phyloP scores from a whole-genome alignment of 2,329 filamentous ascomycete genomes.

The Aspergillus sp. region DNA sequence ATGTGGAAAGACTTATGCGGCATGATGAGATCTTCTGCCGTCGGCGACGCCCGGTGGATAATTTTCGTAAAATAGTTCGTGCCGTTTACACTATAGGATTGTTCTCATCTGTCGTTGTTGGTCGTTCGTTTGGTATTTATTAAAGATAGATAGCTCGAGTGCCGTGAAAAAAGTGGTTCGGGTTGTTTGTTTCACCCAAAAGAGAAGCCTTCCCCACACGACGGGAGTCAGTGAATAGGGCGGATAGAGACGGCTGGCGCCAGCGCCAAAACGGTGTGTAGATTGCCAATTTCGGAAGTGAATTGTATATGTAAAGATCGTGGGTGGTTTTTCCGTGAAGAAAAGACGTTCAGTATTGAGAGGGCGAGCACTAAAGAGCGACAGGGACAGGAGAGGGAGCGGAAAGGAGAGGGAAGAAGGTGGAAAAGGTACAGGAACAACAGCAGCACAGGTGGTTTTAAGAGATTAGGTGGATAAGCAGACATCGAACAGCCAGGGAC shows the following conservation, averaged over 20 bases:
- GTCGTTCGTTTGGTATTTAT: neutral
- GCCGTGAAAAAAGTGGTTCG: neutral
- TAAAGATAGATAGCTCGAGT: neutral
- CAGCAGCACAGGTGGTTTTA: conserved; percentile 9
- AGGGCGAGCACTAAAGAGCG: neutral
- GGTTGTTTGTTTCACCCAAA: conserved; percentile 2
- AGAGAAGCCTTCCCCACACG: conserved; percentile 16
- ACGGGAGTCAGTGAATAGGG: conserved; percentile 9
- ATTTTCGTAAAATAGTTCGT: neutral
- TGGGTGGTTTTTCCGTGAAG: neutral
- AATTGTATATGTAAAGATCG: neutral
- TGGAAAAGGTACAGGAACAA: neutral
- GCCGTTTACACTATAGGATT: neutral
- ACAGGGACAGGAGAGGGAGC: neutral
- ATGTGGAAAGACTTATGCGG: conserved; percentile 15
- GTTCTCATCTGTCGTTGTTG: neutral
- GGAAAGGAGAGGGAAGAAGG: neutral
- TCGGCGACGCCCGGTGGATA: neutral
- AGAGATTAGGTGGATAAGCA: neutral
- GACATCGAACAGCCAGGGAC: neutral
- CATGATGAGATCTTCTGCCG: conserved; percentile 6
- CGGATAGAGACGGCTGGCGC: neutral
- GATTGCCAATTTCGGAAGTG: neutral
- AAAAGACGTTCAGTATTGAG: neutral
- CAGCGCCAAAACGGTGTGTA: neutral